Percentiles rank a stretch among this genome's conserved stretches.
Conservation (phyloP, 1,284 basidiomycete genomes). For the Tranzscheliella williamsii region DNA sequence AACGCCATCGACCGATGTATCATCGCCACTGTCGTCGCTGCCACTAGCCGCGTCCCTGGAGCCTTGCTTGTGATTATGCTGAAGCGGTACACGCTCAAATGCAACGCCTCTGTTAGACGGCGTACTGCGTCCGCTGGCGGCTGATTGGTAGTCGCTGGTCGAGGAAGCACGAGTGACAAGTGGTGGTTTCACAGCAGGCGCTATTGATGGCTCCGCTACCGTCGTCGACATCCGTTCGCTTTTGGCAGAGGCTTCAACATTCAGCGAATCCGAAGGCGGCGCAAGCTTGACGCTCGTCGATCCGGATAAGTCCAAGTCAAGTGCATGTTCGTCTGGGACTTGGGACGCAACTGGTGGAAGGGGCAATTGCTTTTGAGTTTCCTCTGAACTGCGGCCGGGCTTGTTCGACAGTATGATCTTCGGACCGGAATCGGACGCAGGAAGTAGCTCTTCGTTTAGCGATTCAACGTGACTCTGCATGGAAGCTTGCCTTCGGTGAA, state of each 20-base stretch:
- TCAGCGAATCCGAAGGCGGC: too few species aligned
- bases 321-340: too few species aligned
- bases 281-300: too few species aligned
- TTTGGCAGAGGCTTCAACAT: too few species aligned
- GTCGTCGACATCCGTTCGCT: neutral
- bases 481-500: conserved; percentile 23
- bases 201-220: neutral
- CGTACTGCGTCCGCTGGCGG: conserved; percentile 27
- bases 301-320: too few species aligned
- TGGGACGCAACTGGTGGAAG: too few species aligned
- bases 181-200: neutral
- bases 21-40: neutral
- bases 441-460: neutral
- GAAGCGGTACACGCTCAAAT: conserved; percentile 4
- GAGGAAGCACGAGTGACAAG: conserved; percentile 6
- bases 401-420: conserved; percentile 14
- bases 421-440: conserved; percentile 9
- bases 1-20: neutral
- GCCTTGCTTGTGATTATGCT: too few species aligned
- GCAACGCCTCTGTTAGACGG: conserved; percentile 4
- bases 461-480: conserved; percentile 7
- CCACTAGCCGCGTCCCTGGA: neutral
- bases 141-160: conserved; percentile 29
- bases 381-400: too few species aligned
- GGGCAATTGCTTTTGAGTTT: too few species aligned